Conservation (phyloP, 2,329 filamentous ascomycete species). For the Aspergillus sp. region DNA sequence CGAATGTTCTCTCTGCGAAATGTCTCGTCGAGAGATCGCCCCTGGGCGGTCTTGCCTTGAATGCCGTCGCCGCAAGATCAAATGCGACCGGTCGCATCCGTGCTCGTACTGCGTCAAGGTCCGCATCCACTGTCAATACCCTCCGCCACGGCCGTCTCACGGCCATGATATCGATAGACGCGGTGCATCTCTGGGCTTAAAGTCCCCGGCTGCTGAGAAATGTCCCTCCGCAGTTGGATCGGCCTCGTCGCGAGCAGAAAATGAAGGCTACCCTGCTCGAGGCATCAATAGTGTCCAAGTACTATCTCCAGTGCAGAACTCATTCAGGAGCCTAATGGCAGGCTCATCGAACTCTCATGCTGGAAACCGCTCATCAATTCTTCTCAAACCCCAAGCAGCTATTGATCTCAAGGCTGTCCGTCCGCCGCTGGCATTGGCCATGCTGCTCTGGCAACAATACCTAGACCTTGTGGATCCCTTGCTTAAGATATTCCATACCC, state of each 20-base stretch:
- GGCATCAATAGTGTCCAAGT: neutral
- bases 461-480: conserved; percentile 51
- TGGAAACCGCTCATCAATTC: neutral
- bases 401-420: neutral
- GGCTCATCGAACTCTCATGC: neutral
- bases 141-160: neutral
- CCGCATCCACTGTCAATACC: conserved; percentile 2
- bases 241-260: neutral
- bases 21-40: conserved; percentile 10
- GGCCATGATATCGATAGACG: neutral
- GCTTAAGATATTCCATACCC: conserved; percentile 57
- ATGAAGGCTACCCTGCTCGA: neutral
- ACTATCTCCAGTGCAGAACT: neutral
- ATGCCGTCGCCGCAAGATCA: conserved; percentile 28
- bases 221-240: neutral
- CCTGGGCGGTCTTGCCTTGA: conserved; percentile 22
- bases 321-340: neutral
- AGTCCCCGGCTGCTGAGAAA: neutral
- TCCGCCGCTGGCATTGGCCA: conserved; percentile 6
- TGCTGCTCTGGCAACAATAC: conserved; percentile 23
- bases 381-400: neutral
- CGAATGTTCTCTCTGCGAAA: neutral
- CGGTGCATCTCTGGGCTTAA: neutral
- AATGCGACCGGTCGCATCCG: conserved; percentile 23
- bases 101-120: conserved; percentile 17